Base-by-base conservation (phyloP, 208 protist species). In the Kentomonas sorsogonicus region DNA sequence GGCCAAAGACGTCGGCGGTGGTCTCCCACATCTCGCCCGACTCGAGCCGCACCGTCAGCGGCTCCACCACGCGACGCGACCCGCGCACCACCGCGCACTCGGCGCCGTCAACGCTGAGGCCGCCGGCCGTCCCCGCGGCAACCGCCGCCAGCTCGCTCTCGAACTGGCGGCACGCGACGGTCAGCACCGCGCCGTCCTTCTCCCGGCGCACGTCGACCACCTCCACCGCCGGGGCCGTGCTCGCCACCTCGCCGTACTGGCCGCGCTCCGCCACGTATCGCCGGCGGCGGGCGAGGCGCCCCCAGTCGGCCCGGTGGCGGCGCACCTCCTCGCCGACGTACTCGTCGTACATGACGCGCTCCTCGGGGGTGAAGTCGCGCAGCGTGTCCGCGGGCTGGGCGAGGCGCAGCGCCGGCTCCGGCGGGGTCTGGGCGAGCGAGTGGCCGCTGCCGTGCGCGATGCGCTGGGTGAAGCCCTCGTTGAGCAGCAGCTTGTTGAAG, bases 321-420 rank as follows among this genome's bases (percentile, higher is more conserved):
- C 74, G 62, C 36, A 77, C 83, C 59, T 90, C 77, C 38, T 72
- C 43, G 48, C 72, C 61, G 43, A 92, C 74, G 59, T 94, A 92
- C 50, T 80, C 68, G 53, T 88, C 60, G 63, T 94, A 94, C 79
- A 91, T 89, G 15, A 59, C 66, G 27, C 66, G 75, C 62, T 94
- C 82, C 67, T 91, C 82, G n/a, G 63, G 52, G 18, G 65, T 72
- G 64, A 92, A 94, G 48, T 86, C 70, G 36, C 74, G 69, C 18
- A 94, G 72, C 25, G 86, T 69, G 55, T 83, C 74, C 10, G 66
- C 66, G 10, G 84, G 60, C 64, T 92, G 84, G 4, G 71, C 73
- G 54, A 89, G 75, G 54, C 72, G 66, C 51, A 92, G 75, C 7
- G 74, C 66, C 9, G 82, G 77, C 72, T 94, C 82, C 34, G 83